phyloP scores from a whole-genome alignment of 305 asterid species.

The Plantago coronopus region DNA sequence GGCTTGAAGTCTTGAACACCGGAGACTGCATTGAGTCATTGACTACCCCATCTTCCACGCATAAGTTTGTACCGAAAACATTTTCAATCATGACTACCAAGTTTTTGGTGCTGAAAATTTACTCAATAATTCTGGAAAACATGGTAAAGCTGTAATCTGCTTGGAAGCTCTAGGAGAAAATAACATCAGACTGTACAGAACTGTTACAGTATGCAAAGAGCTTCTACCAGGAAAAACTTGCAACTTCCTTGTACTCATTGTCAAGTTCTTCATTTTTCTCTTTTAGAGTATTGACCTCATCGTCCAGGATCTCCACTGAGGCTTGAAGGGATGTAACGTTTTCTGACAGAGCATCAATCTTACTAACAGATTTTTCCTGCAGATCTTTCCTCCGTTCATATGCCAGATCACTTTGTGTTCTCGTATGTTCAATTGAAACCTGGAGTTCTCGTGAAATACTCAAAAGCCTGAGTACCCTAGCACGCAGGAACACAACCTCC shows the following conservation, averaged over 20 bases:
- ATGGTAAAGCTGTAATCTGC: no score
- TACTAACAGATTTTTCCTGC: constrained; percentile 19
- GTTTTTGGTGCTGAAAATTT: no score
- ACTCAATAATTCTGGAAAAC: no score
- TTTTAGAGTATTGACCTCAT: constrained; percentile 33
- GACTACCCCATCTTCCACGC: no score
- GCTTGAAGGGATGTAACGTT: neutral
- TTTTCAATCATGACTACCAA: no score
- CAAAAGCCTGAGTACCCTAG: constrained; percentile 36
- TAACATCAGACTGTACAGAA: neutral
- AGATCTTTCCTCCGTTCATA: constrained; percentile 3
- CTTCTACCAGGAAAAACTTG: constrained; percentile 49
- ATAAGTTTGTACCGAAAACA: no score
- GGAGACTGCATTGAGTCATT: no score
- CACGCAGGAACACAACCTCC: constrained; percentile 54
- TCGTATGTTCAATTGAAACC: no score
- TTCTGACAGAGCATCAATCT: constrained; percentile 12
- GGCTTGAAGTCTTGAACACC: no score
- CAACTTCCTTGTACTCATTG: constrained; percentile 32
- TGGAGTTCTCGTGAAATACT: no score
- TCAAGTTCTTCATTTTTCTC: constrained; percentile 28
- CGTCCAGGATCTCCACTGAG: constrained; percentile 19
- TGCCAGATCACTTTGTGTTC: constrained; percentile 27
- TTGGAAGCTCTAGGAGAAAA: neutral
- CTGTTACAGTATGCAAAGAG: neutral